Evolutionary conservation across 176 grass and related monocot genomes (phyloP).

Genomic region (Secale cereale): DNA sequence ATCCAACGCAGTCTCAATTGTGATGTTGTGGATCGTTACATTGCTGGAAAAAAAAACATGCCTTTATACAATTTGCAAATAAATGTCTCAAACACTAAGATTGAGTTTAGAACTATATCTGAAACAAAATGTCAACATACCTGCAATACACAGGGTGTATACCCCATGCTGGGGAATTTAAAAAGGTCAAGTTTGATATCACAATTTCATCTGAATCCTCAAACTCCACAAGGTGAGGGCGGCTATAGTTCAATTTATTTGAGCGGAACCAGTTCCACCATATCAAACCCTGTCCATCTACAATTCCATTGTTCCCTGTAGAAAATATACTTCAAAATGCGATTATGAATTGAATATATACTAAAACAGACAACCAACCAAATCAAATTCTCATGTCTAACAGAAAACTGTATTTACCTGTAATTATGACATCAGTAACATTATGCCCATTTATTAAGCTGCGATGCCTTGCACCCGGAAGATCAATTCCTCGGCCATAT

Average conservation of each 20-base stretch:
- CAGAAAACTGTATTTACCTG: conserved; percentile 41
- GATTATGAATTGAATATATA: background rate
- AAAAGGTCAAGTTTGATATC: conserved; percentile 67
- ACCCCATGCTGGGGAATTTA: conserved; percentile 82
- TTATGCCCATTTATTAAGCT: conserved; percentile 87
- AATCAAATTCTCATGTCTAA: background rate
- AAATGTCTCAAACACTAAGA: conserved; percentile 15
- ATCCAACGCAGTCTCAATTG: conserved; percentile 53
- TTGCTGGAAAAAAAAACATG: conserved; percentile 42
- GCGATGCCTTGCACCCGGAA: conserved; percentile 67
- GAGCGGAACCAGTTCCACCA: conserved; percentile 88
- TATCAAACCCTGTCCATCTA: conserved; percentile 77
- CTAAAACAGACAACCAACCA: background rate
- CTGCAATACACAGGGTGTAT: conserved; percentile 86
- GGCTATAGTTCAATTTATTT: conserved; percentile 66
- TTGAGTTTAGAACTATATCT: background rate
- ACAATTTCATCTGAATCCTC: conserved; percentile 60
- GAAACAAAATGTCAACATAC: conserved; percentile 28
- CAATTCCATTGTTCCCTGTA: conserved; percentile 58
- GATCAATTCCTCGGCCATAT: conserved; percentile 71
- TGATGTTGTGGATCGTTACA: conserved; percentile 52
- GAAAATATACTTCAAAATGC: background rate
- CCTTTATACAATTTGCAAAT: background rate
- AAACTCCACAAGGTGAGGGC: conserved; percentile 93
- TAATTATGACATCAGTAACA: conserved; percentile 72